Evolutionary conservation across 2,329 filamentous ascomycete species (phyloP).

Genomic region (Calonectria leucothoes): DNA sequence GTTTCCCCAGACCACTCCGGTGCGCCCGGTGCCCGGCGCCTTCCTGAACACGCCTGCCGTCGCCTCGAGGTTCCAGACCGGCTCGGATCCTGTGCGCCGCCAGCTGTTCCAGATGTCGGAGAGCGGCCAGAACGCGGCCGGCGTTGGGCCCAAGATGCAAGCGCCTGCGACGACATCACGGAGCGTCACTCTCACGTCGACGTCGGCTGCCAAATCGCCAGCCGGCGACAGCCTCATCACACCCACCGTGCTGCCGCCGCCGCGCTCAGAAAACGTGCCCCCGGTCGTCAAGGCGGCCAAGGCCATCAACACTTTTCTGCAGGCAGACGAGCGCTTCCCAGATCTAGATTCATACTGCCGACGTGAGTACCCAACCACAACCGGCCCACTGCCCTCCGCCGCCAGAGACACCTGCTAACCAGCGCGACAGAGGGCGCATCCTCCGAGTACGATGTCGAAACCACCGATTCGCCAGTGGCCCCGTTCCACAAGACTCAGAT

Average conservation of each 20-base stretch:
- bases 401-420: conserved; percentile 38
- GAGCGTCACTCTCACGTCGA: conserved; percentile 36
- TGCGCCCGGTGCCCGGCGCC: conserved; percentile 79
- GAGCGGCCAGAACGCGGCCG: conserved; percentile 30
- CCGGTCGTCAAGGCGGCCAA: conserved; percentile 84
- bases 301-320: conserved; percentile 84
- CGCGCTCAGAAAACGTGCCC: conserved; percentile 63
- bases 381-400: not conserved
- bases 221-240: conserved; percentile 45
- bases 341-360: conserved; percentile 90
- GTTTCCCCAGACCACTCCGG: conserved; percentile 70
- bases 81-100: conserved; percentile 61
- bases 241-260: conserved; percentile 53
- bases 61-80: conserved; percentile 58
- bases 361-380: conserved; percentile 68
- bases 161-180: conserved; percentile 34
- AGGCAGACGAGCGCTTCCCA: conserved; percentile 83
- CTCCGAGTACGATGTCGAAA: conserved; percentile 88
- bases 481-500: conserved; percentile 90
- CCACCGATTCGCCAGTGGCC: conserved; percentile 77
- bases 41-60: conserved; percentile 81
- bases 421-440: conserved; percentile 80
- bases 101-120: conserved; percentile 59
- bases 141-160: conserved; percentile 27
- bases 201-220: conserved; percentile 32